Conservation (phyloP, 306 rosid species). For the Trifolium dubium region DNA sequence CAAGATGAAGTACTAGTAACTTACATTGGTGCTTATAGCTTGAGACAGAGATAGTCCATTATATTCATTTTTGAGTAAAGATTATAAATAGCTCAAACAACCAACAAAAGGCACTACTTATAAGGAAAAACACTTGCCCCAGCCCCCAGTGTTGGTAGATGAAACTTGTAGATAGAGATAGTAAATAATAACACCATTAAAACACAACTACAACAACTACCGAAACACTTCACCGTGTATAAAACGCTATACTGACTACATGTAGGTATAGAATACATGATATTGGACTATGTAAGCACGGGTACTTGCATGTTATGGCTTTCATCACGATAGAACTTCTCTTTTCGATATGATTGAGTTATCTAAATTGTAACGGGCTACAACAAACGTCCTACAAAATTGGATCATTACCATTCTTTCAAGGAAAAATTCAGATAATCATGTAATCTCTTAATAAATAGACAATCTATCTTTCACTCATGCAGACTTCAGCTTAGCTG, state of each 20-base stretch:
- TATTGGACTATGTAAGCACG: background rate
- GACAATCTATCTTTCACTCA: constrained; percentile 48
- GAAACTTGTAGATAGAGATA: background rate
- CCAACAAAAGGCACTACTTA: background rate
- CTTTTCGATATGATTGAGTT: constrained; percentile 17
- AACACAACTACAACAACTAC: background rate
- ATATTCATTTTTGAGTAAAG: no score
- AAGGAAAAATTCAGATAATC: constrained; percentile 20
- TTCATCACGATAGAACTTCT: constrained; percentile 23
- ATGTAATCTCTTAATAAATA: constrained; percentile 36
- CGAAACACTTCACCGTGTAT: background rate
- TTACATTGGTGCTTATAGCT: no score
- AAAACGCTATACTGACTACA: background rate
- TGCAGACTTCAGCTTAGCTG: constrained; percentile 90
- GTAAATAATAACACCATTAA: constrained; percentile 1
- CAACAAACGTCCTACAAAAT: constrained; percentile 52
- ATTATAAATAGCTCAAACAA: background rate
- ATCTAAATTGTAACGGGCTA: constrained; percentile 22
- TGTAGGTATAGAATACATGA: constrained; percentile 24
- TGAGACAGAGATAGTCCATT: no score
- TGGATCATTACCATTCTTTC: constrained; percentile 40
- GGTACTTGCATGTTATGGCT: background rate
- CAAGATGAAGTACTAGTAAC: no score
- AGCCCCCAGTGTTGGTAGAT: background rate
- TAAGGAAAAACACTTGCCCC: background rate